phyloP scores from a whole-genome alignment of 2,329 filamentous ascomycete species.

The Trichoderma atroviride region DNA sequence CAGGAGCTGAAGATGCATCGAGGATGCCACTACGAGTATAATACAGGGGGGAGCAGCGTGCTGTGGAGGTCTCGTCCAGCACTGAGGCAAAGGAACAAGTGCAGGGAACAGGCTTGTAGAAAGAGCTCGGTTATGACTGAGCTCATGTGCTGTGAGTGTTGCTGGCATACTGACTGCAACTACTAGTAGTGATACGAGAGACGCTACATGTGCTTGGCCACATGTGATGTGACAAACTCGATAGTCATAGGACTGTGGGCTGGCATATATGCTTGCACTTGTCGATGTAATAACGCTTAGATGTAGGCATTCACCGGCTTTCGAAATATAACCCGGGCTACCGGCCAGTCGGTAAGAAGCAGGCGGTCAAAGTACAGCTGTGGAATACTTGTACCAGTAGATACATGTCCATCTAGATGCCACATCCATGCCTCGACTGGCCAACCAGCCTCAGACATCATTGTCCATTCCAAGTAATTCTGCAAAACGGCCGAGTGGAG shows the following conservation, averaged over 20 bases:
- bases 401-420: background rate
- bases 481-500: background rate
- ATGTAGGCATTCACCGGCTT: background rate
- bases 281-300: background rate
- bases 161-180: background rate
- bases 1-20: constrained; percentile 23
- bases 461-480: background rate
- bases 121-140: background rate
- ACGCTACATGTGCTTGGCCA: background rate
- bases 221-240: background rate
- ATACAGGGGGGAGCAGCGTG: background rate
- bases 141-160: background rate
- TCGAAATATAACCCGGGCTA: background rate
- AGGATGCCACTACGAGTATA: background rate
- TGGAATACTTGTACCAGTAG: background rate
- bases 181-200: background rate
- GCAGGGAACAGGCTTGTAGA: background rate
- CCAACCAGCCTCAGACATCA: background rate
- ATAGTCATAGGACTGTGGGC: background rate
- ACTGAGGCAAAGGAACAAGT: background rate
- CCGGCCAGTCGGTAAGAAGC: background rate
- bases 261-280: background rate
- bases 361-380: background rate
- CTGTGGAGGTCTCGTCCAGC: background rate
- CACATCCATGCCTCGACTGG: background rate